A percentile compares a stretch with the other conserved stretches of the same genome.
phyloP scores from a whole-genome alignment of 345 rosid species.

The Syzygium grande region DNA sequence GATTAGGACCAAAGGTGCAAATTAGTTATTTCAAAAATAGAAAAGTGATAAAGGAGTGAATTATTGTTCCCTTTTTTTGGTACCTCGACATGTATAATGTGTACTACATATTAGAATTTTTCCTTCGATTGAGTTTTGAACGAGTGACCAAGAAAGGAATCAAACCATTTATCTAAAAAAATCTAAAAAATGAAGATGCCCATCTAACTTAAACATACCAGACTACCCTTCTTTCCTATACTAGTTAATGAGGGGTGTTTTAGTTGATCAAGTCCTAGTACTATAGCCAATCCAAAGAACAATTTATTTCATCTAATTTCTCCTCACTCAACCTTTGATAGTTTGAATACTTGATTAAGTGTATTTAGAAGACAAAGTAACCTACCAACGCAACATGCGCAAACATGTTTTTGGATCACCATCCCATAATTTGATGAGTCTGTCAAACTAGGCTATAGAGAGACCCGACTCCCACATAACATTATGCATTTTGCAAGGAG shows the following conservation, averaged over 20 bases:
- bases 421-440: neutral
- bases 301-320: neutral
- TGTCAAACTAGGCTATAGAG: neutral
- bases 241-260: neutral
- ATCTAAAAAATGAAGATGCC: neutral
- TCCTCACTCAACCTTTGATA: neutral
- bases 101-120: neutral
- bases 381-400: neutral
- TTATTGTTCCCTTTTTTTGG: neutral
- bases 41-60: neutral
- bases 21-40: neutral
- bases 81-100: neutral
- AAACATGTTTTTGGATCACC: neutral
- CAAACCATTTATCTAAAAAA: neutral
- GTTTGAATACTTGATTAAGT: neutral
- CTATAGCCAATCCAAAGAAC: neutral
- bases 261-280: neutral
- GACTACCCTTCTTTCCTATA: neutral
- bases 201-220: neutral
- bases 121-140: neutral
- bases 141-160: neutral
- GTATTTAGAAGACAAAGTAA: neutral
- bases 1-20: neutral
- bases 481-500: neutral
- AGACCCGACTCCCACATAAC: neutral